phyloP scores from a whole-genome alignment of 148 eudicot species.

The Nyssa sinensis region DNA sequence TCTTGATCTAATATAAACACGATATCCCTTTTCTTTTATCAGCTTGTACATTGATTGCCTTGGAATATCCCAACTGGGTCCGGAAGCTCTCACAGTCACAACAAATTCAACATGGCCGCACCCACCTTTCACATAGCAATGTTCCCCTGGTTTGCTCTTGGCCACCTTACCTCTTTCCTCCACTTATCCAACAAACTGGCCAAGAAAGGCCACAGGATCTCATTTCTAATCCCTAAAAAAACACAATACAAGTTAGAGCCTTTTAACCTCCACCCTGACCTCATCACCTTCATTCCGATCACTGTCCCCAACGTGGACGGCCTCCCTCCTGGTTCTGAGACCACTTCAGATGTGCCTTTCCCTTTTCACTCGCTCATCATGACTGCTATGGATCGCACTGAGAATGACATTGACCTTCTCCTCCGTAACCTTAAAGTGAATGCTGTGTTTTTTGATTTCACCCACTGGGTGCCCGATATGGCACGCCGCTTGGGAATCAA shows the following conservation, averaged over 20 bases:
- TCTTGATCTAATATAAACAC: too few species aligned
- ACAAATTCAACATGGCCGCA: too few species aligned
- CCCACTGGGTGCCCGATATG: conserved; percentile 15
- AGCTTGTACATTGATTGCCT: too few species aligned
- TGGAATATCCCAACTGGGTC: too few species aligned
- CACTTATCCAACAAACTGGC: conserved; percentile 29
- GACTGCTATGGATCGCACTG: conserved; percentile 17
- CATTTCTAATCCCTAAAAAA: conserved; percentile 19
- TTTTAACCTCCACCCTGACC: conserved; percentile 25
- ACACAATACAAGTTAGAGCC: conserved; percentile 8
- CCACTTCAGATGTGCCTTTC: conserved; percentile 9
- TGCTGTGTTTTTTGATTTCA: conserved; percentile 15
- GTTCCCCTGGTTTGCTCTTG: conserved; percentile 35
- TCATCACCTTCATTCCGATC: conserved; percentile 24
- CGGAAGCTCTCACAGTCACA: too few species aligned
- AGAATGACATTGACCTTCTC: background rate
- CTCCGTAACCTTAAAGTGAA: conserved; percentile 12
- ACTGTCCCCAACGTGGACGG: conserved; percentile 13
- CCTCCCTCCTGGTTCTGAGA: conserved; percentile 10
- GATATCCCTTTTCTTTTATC: too few species aligned
- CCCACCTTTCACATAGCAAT: conserved; percentile 26
- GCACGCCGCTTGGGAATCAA: conserved; percentile 6
- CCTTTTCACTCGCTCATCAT: background rate
- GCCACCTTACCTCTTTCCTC: conserved; percentile 28
- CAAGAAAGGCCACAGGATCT: conserved; percentile 23